Percentiles rank a stretch among this genome's conserved stretches.
phyloP scores from a whole-genome alignment of 805 yeast species.

The Candida morakotiae region DNA sequence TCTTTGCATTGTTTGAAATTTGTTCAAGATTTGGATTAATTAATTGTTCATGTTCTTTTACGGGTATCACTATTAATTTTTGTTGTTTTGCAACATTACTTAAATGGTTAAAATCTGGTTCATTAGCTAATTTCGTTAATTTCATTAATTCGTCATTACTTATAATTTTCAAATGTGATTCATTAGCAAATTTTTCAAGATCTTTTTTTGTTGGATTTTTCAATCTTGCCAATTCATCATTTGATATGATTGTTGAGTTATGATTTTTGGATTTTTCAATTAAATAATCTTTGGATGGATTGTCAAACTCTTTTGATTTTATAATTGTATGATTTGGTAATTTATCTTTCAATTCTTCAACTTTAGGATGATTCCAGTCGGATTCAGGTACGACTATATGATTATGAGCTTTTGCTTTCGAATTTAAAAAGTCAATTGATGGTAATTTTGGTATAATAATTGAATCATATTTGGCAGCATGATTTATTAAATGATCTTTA shows the following conservation, averaged over 20 bases:
- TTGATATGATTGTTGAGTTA: neutral
- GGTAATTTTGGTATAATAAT: constrained; percentile 14
- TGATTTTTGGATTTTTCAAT: constrained; percentile 17
- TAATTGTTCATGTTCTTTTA: constrained; percentile 13
- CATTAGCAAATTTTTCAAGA: constrained; percentile 10
- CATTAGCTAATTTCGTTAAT: constrained; percentile 18
- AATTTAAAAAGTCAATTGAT: constrained; percentile 15
- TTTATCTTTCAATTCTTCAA: constrained; percentile 15
- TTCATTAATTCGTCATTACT: constrained; percentile 15
- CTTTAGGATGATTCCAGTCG: constrained; percentile 11
- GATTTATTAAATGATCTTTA: constrained; percentile 12
- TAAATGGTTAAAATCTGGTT: constrained; percentile 21
- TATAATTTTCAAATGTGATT: constrained; percentile 13
- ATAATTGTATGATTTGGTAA: constrained; percentile 13
- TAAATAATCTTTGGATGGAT: constrained; percentile 14
- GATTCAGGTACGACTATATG: constrained; percentile 8
- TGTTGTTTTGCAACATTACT: constrained; percentile 15
- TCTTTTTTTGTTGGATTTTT: constrained; percentile 17
- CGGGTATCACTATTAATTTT: constrained; percentile 11
- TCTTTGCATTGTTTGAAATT: constrained; percentile 16
- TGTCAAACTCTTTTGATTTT: constrained; percentile 9
- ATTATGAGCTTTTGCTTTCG: constrained; percentile 12
- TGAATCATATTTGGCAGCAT: constrained; percentile 10
- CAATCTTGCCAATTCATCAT: constrained; percentile 9
- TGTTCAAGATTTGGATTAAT: constrained; percentile 22